Evolutionary conservation across 2,329 filamentous ascomycete species (phyloP).

Genomic region (Talaromyces sp.): DNA sequence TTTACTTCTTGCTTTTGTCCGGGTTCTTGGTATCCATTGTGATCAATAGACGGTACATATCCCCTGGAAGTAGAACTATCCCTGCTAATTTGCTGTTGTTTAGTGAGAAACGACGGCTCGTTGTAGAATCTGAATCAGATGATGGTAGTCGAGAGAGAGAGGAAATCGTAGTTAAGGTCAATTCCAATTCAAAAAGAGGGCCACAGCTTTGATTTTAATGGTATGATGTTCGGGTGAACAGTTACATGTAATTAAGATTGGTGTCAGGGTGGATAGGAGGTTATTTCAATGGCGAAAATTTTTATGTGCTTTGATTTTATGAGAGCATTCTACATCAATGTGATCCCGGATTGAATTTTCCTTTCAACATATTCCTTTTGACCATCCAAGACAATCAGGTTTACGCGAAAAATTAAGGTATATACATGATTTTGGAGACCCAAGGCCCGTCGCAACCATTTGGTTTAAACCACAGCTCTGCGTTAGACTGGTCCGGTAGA

Average conservation of each 20-base stretch:
- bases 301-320: no score
- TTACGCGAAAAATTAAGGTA: not conserved
- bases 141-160: not conserved
- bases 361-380: no score
- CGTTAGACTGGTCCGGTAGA: not conserved
- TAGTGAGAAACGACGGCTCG: not conserved
- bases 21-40: conserved; percentile 15
- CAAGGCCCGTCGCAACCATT: not conserved
- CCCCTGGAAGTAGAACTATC: no score
- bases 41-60: not conserved
- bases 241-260: no score
- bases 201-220: no score
- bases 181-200: not conserved
- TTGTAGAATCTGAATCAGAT: not conserved
- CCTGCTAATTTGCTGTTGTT: not conserved
- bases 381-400: no score
- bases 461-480: not conserved
- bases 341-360: no score
- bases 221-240: no score
- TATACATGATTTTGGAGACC: not conserved
- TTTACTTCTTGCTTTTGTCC: conserved; percentile 41
- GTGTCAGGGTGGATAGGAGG: no score
- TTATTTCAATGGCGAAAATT: no score
- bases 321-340: no score
- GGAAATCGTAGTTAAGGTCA: not conserved